These are phyloP conservation scores for Triticum aestivum DNA, from an alignment of 176 grass and related monocot genomes.

Conservation along the genomic window DNA sequence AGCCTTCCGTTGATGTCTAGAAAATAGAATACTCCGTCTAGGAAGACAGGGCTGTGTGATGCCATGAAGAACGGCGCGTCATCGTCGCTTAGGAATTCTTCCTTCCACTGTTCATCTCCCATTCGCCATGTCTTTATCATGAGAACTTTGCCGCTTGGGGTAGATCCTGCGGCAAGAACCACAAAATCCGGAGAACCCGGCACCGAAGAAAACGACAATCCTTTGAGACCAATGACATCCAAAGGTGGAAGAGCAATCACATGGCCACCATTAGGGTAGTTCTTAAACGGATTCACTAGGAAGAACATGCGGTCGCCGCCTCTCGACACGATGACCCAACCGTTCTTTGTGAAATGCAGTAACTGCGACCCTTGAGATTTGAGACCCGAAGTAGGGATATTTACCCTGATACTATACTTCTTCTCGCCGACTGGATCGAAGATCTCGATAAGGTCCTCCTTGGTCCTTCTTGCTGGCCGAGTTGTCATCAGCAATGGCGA, in stretches of 20 bases:
- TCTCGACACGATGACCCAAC: background rate
- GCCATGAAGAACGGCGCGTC: background rate
- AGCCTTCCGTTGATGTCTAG: background rate
- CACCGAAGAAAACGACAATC: background rate
- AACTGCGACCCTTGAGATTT: background rate
- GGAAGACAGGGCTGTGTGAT: background rate
- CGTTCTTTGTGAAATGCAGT: background rate
- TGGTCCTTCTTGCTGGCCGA: background rate
- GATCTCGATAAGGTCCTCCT: background rate
- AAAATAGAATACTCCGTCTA: background rate
- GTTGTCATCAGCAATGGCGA: background rate
- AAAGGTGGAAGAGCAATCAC: background rate
- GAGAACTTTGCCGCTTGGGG: no score
- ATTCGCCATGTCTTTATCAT: background rate
- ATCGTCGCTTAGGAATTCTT: background rate
- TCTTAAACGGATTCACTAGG: background rate
- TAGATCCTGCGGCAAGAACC: background rate
- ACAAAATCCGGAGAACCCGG: background rate
- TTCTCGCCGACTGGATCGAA: background rate
- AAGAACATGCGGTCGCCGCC: background rate
- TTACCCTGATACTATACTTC: background rate
- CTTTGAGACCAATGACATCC: background rate
- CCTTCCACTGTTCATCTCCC: background rate
- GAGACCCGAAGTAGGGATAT: background rate
- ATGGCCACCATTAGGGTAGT: background rate